Base-by-base conservation (phyloP, 768 basidiomycete species). In the Strobilomyces echinocephalus region DNA sequence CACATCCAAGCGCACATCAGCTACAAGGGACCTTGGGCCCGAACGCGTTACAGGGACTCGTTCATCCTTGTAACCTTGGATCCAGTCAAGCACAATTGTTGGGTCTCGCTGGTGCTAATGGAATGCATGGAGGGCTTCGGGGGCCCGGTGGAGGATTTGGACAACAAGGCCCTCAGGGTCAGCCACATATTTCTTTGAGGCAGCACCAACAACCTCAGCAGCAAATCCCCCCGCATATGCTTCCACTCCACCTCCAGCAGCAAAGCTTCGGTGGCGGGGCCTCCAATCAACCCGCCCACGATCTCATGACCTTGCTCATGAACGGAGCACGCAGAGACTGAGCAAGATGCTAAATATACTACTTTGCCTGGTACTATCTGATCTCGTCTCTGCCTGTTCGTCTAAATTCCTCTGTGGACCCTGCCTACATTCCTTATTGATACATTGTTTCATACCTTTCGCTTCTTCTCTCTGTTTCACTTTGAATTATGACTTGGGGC, bases 251-350 rank as follows among this genome's bases (percentile, higher is more conserved):
- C 57, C 73, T 84, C 49, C 86, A 82, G 60, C 84, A 81, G 61
- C 84, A 82, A 71, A 76, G 76, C 28, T 64, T 68, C 21, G 73
- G 76, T 46, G 70, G 74, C 18, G 72, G 72, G 16, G 69, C 74
- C 20, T 79, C 73, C 64, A 81, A 73, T 55, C 83, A 82, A 61
- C 79, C 81, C 33, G 72, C 82, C 41, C 84, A 87, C 56, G 89
- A 92, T 65, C 72, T 92, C 60, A 91, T 92, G 84, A 83, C 89
- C 42, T 76, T 92, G 54, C 79, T 92, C 57, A 84, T 92, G 87
- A 85, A 84, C 49, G 85, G 84, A 51, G 56, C 59, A 38, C 84
- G 80, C 59, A 75, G 87, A 69, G 86, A 89, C 60, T 89, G 73
- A 82, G 60, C 49, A 53, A 44, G 49, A 47, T 50, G 40, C 44